Percentiles rank a stretch among this genome's conserved stretches.
Evolutionary conservation across 306 rosid species (phyloP).

Genomic region (Aeschynomene evenia): DNA sequence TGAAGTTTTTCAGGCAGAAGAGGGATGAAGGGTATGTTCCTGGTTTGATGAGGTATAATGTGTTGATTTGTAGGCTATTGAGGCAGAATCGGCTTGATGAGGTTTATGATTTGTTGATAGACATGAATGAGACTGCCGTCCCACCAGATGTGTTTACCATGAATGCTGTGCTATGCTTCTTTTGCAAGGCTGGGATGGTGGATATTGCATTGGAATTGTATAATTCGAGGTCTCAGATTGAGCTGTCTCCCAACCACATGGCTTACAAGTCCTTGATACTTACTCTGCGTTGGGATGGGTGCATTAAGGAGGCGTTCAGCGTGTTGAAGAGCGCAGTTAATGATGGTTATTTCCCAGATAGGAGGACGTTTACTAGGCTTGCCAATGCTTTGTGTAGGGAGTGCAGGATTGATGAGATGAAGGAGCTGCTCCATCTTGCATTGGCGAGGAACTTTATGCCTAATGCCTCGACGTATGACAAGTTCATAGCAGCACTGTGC

Average conservation of each 20-base stretch:
- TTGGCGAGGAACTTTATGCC: conserved; percentile 45
- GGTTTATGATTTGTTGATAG: conserved; percentile 65
- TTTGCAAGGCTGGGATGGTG: conserved; percentile 79
- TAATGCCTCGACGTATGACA: conserved; percentile 34
- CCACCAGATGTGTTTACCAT: conserved; percentile 63
- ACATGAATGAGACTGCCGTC: conserved; percentile 60
- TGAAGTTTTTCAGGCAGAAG: conserved; percentile 49
- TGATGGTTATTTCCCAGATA: conserved; percentile 56
- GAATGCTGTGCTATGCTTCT: conserved; percentile 74
- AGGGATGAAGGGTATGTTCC: conserved; percentile 65
- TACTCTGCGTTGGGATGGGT: conserved; percentile 59
- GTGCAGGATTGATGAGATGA: conserved; percentile 69
- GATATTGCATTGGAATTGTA: conserved; percentile 60
- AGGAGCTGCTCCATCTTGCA: conserved; percentile 61
- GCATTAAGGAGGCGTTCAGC: conserved; percentile 48
- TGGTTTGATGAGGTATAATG: conserved; percentile 45
- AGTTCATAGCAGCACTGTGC: conserved; percentile 58
- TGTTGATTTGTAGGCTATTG: conserved; percentile 63
- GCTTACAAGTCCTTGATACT: conserved; percentile 74
- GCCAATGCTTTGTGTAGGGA: conserved; percentile 54
- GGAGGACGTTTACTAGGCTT: conserved; percentile 45
- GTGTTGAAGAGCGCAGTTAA: conserved; percentile 41
- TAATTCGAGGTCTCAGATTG: conserved; percentile 52
- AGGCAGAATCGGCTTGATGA: conserved; percentile 56
- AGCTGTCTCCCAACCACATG: conserved; percentile 51